These are phyloP conservation scores for Puccinia horiana DNA, from an alignment of 1,284 basidiomycete genomes.

Conservation along the genomic window DNA sequence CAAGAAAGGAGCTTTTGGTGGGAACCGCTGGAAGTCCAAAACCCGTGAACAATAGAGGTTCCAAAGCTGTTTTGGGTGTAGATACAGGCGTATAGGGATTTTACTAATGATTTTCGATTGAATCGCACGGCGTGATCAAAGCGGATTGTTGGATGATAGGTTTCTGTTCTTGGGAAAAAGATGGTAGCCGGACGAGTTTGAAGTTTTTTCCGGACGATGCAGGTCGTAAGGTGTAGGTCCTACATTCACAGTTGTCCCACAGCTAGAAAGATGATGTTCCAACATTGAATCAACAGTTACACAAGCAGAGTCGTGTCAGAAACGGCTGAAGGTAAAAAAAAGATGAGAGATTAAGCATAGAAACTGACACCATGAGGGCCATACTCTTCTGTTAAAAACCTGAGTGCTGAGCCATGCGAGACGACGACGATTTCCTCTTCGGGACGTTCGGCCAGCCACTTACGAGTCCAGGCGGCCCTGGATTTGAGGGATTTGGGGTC, in stretches of 20 bases:
- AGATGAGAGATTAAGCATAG: not conserved
- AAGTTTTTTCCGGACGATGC: not conserved
- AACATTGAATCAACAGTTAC: too few species aligned
- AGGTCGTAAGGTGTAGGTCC: not conserved
- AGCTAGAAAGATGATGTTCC: not conserved
- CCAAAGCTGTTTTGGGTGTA: too few species aligned
- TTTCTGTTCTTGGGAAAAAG: conserved; percentile 11
- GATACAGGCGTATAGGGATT: not conserved
- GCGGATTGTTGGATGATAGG: conserved; percentile 4
- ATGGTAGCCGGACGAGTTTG: conserved; percentile 12
- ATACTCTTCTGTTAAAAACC: conserved; percentile 45
- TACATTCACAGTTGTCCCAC: conserved; percentile 10
- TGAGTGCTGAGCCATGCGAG: conserved; percentile 41
- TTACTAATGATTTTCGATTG: not conserved
- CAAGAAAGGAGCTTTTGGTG: too few species aligned
- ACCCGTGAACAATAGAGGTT: too few species aligned
- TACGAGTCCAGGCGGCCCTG: conserved; percentile 40
- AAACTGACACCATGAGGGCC: conserved; percentile 22
- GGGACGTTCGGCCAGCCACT: conserved; percentile 36
- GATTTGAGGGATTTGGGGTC: conserved; percentile 20
- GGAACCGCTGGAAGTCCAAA: not conserved
- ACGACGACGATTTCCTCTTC: conserved; percentile 46
- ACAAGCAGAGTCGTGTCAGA: too few species aligned
- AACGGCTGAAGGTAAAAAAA: not conserved
- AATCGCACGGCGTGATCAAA: not conserved